Conservation (phyloP, 2,329 filamentous ascomycete species). For the Rhinocladiella mackenziei region DNA sequence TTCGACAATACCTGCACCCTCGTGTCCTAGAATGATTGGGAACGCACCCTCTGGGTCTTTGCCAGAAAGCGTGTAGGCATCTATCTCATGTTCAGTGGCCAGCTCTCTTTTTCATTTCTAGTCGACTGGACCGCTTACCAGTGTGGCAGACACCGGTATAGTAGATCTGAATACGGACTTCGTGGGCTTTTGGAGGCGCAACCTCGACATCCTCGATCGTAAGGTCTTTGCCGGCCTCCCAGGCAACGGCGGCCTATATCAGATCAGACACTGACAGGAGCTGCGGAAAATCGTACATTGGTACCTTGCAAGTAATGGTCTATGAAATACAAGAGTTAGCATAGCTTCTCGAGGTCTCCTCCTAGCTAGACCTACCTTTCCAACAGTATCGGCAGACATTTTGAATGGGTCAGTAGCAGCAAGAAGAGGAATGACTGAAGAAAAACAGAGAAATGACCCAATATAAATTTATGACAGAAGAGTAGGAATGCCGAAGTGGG, state of each 20-base stretch:
- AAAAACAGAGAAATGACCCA: background rate
- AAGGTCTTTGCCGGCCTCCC: conserved; percentile 90
- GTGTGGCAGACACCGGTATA: conserved; percentile 99
- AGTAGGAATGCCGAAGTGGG: conserved; percentile 13
- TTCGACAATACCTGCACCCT: conserved; percentile 88
- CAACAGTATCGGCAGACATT: conserved; percentile 28
- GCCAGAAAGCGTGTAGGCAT: conserved; percentile 91
- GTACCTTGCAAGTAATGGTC: conserved; percentile 85
- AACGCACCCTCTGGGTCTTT: conserved; percentile 97
- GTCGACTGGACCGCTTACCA: conserved; percentile 51
- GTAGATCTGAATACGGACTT: conserved; percentile 94
- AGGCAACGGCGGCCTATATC: conserved; percentile 79
- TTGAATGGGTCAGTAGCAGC: too few species aligned
- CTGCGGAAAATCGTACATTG: background rate
- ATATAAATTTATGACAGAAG: too few species aligned
- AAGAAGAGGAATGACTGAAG: background rate
- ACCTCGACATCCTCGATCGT: conserved; percentile 91
- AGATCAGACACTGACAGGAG: conserved; percentile 13
- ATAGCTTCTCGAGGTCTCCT: background rate
- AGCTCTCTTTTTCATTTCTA: conserved; percentile 3
- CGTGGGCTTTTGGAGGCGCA: conserved; percentile 78
- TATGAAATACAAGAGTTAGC: conserved; percentile 38
- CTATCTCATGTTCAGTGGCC: conserved; percentile 41
- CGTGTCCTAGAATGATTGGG: conserved; percentile 82
- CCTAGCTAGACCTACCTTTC: conserved; percentile 25